These are phyloP conservation scores for Taphrina populina DNA, from an alignment of 1,139 yeast species.

Conservation along the genomic window DNA sequence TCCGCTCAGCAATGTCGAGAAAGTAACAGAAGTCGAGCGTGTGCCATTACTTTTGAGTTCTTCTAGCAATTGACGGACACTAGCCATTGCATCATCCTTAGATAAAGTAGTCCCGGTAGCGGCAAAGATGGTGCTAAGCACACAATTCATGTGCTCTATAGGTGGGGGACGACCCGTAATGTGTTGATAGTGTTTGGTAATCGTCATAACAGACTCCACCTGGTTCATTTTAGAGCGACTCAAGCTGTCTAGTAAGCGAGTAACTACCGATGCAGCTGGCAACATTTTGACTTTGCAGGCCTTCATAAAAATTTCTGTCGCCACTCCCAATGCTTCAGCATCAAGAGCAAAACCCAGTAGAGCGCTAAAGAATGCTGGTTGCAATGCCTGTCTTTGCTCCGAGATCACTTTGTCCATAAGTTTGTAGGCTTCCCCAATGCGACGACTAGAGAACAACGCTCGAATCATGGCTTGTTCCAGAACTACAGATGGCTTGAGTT, in stretches of 20 bases:
- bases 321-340: conserved; percentile 28
- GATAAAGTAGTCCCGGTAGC: background rate
- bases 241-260: conserved; percentile 7
- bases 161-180: conserved; percentile 3
- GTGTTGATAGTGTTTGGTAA: conserved; percentile 18
- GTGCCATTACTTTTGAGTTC: background rate
- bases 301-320: conserved; percentile 28
- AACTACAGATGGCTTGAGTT: conserved; percentile 10
- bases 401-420: conserved; percentile 18
- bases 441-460: conserved; percentile 17
- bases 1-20: conserved; percentile 25
- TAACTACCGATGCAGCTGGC: conserved; percentile 4
- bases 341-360: conserved; percentile 27
- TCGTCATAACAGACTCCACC: conserved; percentile 1
- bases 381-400: conserved; percentile 12
- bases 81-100: conserved; percentile 1
- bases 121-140: conserved; percentile 7
- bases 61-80: conserved; percentile 7
- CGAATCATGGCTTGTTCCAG: conserved; percentile 20
- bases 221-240: background rate
- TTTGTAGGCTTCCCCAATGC: conserved; percentile 21
- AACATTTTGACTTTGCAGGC: conserved; percentile 19
- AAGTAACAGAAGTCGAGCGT: conserved; percentile 5
- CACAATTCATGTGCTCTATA: conserved; percentile 17
- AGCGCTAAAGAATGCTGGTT: conserved; percentile 24